Evolutionary conservation across 2,329 filamentous ascomycete genomes (phyloP), one percentile per base, ranked within the genome.

Genomic region (Pezizomycotina sp.): DNA sequence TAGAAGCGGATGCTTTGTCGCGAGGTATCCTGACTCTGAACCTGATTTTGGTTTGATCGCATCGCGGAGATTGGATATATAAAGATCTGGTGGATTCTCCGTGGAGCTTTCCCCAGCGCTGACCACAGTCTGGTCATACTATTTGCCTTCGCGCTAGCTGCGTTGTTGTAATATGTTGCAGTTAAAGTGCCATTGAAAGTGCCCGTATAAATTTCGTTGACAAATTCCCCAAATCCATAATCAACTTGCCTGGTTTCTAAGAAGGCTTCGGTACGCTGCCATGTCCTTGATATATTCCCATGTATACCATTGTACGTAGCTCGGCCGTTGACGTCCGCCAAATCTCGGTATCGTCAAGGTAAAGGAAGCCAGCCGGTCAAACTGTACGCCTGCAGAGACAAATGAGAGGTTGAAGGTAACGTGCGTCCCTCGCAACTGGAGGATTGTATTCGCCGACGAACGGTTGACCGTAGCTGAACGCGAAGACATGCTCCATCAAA

Each of bases 321-420:
- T 89, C 77, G 4, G 79, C 77, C 1, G 80, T 89, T 4, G 77
- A 83, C 2, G 78, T 84, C 14, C 80, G 65, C 62, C 77, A 86
- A n/a, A 89, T 65, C 54, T 89, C 80, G 8, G 68, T 71, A 53
- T 84, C 77, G 23, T 70, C 71, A 23, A 89, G 62, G 50, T 75
- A 86, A 65, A 86, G 74, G 20, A 75, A 55, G 71, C 80, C 7
- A 86, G 63, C 24, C 80, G 67, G 53, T 91, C 80, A 55, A 69
- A 84, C 50, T 89, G 80, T 3, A 68, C 65, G 1, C 81, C 80
- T 42, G 62, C 60, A 5, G 75, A 78, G 1, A 68, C 68, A 8
- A 78, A 74, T 0, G 76, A 84, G 48, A 89, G 68, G 51, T 83
- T 82, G 55, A 89, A 69, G 14, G 69, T 65, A 10, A 84, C 74